A percentile compares a stretch with the other conserved stretches of the same genome.
Evolutionary conservation across 2,329 filamentous ascomycete genomes (phyloP).

Genomic region (Pseudogymnoascus sp.): DNA sequence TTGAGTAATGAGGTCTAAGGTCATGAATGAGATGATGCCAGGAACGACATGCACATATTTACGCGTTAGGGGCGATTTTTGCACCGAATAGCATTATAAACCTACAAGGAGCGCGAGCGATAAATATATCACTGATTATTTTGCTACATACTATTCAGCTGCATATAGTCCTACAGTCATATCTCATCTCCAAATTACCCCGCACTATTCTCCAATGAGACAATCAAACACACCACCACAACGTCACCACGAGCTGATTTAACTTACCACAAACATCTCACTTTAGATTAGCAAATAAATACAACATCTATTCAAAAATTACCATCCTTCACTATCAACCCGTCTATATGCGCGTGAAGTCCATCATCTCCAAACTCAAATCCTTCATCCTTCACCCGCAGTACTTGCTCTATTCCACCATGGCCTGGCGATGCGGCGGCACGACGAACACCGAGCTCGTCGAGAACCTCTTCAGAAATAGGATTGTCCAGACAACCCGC

Average conservation of each 20-base stretch:
- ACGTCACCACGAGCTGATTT: neutral
- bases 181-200: constrained; percentile 4
- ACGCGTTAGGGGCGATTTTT: neutral
- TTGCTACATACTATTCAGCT: neutral
- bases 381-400: neutral
- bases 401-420: constrained; percentile 34
- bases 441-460: constrained; percentile 66
- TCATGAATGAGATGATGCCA: neutral
- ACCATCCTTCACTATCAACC: neutral
- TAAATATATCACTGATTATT: constrained; percentile 1
- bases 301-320: neutral
- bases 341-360: neutral
- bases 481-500: constrained; percentile 61
- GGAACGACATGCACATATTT: constrained; percentile 1
- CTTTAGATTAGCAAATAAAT: constrained; percentile 1
- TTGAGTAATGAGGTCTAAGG: neutral
- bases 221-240: neutral
- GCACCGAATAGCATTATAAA: neutral
- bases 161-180: neutral
- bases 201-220: constrained; percentile 5
- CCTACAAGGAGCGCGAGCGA: neutral
- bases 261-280: neutral
- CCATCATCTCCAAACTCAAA: neutral
- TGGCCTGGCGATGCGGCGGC: constrained; percentile 89
- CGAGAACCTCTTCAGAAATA: constrained; percentile 64